phyloP scores from a whole-genome alignment of 257 asterid species.

The Parsonsia alboflavescens region DNA sequence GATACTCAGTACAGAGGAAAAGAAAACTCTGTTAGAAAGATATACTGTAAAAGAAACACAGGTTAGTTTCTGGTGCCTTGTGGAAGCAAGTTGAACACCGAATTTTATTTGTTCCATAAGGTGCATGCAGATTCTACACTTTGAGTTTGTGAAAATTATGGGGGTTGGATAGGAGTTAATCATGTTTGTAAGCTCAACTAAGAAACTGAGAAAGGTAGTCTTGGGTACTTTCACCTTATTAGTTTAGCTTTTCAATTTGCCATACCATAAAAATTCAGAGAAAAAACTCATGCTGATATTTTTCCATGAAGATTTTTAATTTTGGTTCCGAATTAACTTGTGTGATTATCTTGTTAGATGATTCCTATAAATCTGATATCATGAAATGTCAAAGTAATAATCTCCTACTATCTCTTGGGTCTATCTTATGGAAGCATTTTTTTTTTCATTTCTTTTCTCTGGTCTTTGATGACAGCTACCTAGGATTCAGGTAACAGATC shows the following conservation, averaged over 20 bases:
- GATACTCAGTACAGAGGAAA: conserved; percentile 62
- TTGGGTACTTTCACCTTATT: too few relatives aligned
- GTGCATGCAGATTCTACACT: neutral
- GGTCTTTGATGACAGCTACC: conserved; percentile 52
- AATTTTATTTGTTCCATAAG: neutral
- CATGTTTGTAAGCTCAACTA: neutral
- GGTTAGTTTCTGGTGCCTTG: conserved; percentile 33
- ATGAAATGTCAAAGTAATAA: too few relatives aligned
- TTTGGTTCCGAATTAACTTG: too few relatives aligned
- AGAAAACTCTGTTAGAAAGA: conserved; percentile 72
- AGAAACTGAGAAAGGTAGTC: too few relatives aligned
- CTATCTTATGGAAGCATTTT: neutral
- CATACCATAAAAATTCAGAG: neutral
- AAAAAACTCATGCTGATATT: too few relatives aligned
- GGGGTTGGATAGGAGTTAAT: neutral
- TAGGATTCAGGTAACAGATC: conserved; percentile 69
- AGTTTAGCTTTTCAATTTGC: neutral
- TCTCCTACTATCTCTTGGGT: too few relatives aligned
- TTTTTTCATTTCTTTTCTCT: neutral
- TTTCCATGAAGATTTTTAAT: neutral
- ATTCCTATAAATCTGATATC: too few relatives aligned
- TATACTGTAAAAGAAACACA: conserved; percentile 88
- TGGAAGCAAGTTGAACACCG: neutral
- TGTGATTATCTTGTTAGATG: too few relatives aligned
- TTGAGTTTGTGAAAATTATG: neutral